Evolutionary conservation across 768 basidiomycete species (phyloP).

Genomic region (Pleurotus giganteus): DNA sequence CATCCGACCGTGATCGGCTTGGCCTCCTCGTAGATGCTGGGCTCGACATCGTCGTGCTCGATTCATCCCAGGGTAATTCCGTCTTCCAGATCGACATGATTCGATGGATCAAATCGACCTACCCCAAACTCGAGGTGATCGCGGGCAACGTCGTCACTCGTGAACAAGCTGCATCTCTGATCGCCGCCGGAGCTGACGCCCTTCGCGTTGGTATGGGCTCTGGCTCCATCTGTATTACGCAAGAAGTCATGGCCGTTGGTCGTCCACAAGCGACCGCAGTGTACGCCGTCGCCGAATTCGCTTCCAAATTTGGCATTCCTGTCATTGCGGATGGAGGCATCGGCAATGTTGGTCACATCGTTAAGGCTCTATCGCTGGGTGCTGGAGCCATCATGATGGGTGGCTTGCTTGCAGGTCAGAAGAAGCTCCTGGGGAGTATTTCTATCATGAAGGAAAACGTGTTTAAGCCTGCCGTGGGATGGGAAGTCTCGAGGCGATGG

Average conservation of each 20-base stretch:
- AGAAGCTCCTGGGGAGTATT: conserved; percentile 98
- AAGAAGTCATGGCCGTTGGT: conserved; percentile 99
- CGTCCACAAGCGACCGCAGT: conserved; percentile 98
- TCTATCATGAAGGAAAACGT: conserved; percentile 98
- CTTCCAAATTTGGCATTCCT: conserved; percentile 89
- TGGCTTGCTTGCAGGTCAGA: conserved; percentile 88
- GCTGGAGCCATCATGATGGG: conserved; percentile 99
- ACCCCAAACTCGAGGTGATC: conserved; percentile 86
- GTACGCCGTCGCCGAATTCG: conserved; percentile 93
- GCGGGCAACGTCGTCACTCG: conserved; percentile 98
- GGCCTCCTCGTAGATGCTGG: conserved; percentile 88
- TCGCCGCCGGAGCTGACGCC: conserved; percentile 93
- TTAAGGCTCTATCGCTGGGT: conserved; percentile 93
- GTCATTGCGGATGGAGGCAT: conserved; percentile 97
- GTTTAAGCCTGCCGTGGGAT: conserved; percentile 99
- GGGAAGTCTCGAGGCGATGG: conserved; percentile 96
- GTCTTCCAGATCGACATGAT: conserved; percentile 94
- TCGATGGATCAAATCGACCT: conserved; percentile 84
- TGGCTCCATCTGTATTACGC: conserved; percentile 98
- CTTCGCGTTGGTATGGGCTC: conserved; percentile 97
- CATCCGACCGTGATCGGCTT: conserved; percentile 83
- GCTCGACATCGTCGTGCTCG: conserved; percentile 90
- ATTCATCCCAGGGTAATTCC: conserved; percentile 97
- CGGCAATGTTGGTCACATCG: conserved; percentile 93
- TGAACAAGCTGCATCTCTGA: conserved; percentile 93